phyloP scores from a whole-genome alignment of 257 asterid species.

The Solanum acaule region DNA sequence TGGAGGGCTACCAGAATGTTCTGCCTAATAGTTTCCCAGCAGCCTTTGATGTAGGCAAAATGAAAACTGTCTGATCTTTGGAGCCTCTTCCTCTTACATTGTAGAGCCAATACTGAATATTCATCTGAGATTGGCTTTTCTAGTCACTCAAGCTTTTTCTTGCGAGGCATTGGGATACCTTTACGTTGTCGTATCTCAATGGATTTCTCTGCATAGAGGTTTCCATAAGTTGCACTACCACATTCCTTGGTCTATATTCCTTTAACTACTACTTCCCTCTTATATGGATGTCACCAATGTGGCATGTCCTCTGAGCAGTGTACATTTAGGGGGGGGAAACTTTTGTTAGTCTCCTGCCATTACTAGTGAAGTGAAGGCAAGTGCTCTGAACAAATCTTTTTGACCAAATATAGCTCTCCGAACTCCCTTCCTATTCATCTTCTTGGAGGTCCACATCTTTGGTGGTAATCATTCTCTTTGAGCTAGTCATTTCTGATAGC shows the following conservation, averaged over 20 bases:
- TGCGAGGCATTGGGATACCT: not conserved
- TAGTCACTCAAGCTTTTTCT: not conserved
- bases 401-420: not conserved
- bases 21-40: not conserved
- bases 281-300: not conserved
- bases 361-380: not conserved
- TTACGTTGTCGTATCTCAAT: not conserved
- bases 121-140: not conserved
- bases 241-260: not conserved
- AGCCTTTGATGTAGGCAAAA: not conserved
- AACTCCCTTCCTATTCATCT: not conserved
- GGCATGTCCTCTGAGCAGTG: not conserved
- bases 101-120: not conserved
- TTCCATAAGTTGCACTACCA: not conserved
- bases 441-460: not conserved
- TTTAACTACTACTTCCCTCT: not conserved
- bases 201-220: not conserved
- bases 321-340: not conserved
- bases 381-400: not conserved
- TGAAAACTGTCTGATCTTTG: not conserved
- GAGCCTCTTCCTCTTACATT: not conserved
- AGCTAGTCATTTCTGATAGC: not conserved
- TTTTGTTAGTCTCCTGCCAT: not conserved
- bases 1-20: not conserved
- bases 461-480: not conserved